phyloP scores from a whole-genome alignment of 345 rosid genomes.

The Eucalyptus sp. region DNA sequence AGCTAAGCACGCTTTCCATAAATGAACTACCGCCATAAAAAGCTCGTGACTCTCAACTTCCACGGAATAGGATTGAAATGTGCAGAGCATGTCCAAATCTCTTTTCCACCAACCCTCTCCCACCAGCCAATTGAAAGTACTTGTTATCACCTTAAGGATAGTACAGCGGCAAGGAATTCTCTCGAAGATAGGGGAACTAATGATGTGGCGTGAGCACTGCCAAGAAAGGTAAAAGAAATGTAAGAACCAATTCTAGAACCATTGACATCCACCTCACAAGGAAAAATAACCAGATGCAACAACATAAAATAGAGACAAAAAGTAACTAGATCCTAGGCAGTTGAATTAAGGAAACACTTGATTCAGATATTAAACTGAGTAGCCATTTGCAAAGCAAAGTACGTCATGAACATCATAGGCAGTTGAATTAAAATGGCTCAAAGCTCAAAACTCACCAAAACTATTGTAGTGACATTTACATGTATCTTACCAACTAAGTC shows the following conservation, averaged over 20 bases:
- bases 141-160: neutral
- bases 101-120: neutral
- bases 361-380: neutral
- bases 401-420: neutral
- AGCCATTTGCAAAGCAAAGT: neutral
- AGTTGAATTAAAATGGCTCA: neutral
- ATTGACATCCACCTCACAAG: neutral
- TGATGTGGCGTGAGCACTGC: neutral
- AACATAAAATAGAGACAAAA: neutral
- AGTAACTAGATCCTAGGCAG: neutral
- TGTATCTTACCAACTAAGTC: neutral
- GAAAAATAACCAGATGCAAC: neutral
- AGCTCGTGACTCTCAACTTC: neutral
- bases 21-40: neutral
- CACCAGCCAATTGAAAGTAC: neutral
- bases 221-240: neutral
- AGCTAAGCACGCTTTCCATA: neutral
- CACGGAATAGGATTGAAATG: neutral
- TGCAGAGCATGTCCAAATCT: neutral
- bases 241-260: neutral
- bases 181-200: neutral
- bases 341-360: neutral
- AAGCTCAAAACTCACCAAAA: neutral
- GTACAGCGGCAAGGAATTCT: neutral
- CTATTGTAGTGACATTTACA: neutral